These are phyloP conservation scores for Artemisia annua DNA, from an alignment of 129 eudicot species.

Conservation along the genomic window DNA sequence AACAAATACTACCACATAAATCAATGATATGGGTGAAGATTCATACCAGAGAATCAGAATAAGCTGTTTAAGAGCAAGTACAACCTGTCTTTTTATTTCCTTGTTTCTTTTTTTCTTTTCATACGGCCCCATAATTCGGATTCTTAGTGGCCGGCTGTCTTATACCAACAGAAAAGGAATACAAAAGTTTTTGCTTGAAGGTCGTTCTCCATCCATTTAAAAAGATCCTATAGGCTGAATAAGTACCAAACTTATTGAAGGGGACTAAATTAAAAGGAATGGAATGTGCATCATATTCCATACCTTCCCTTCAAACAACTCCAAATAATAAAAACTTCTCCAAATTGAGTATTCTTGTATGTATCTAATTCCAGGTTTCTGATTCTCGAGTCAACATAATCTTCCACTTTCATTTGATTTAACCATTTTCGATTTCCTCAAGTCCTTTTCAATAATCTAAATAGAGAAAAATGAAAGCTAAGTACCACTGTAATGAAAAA, in stretches of 20 bases:
- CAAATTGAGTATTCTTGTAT: constrained; percentile 27
- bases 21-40: constrained; percentile 41
- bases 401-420: constrained; percentile 34
- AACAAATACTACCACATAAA: constrained; percentile 20
- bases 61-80: constrained; percentile 56
- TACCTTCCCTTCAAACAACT: constrained; percentile 63
- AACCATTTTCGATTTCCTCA: constrained; percentile 22
- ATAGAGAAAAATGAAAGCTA: constrained; percentile 21
- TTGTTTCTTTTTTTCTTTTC: constrained; percentile 2
- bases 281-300: constrained; percentile 67
- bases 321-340: constrained; percentile 38
- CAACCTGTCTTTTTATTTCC: constrained; percentile 39
- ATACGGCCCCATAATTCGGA: constrained; percentile 40
- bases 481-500: constrained; percentile 6
- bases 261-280: constrained; percentile 50
- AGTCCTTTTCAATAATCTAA: constrained; percentile 17
- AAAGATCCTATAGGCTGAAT: constrained; percentile 42
- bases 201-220: constrained; percentile 38
- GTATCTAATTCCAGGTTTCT: constrained; percentile 50
- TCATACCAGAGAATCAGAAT: constrained; percentile 45
- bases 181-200: constrained; percentile 36
- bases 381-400: constrained; percentile 79
- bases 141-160: constrained; percentile 26
- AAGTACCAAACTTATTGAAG: constrained; percentile 76
- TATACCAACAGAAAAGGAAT: constrained; percentile 38